Evolutionary conservation across 331 rosid species (phyloP).

Genomic region (Quercus lobata): DNA sequence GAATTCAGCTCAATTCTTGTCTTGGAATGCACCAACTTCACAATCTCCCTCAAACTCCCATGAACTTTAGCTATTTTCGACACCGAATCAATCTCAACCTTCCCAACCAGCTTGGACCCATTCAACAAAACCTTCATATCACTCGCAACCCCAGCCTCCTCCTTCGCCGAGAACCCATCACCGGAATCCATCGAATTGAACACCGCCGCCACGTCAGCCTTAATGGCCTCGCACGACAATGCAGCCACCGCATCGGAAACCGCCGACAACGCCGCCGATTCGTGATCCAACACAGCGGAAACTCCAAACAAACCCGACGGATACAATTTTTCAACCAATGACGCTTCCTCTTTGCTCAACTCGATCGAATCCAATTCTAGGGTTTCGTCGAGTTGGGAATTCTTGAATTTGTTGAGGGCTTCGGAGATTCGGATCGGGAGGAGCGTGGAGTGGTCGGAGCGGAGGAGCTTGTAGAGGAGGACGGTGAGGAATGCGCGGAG

Average conservation of each 20-base stretch:
- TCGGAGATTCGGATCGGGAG: slow-evolving; percentile 44
- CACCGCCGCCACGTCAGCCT: slow-evolving; percentile 56
- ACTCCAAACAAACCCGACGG: slow-evolving; percentile 37
- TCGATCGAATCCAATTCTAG: slow-evolving; percentile 25
- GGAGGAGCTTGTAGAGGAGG: slow-evolving; percentile 64
- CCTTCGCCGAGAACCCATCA: slow-evolving; percentile 62
- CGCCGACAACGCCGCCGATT: slow-evolving; percentile 39
- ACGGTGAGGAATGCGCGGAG: slow-evolving; percentile 46
- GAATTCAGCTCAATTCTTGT: slow-evolving; percentile 69
- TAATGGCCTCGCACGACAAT: slow-evolving; percentile 73
- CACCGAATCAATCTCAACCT: slow-evolving; percentile 32
- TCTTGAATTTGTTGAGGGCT: slow-evolving; percentile 41
- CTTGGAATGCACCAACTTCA: slow-evolving; percentile 55
- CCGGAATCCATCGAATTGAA: slow-evolving; percentile 74
- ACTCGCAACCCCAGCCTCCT: slow-evolving; percentile 72
- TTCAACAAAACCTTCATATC: slow-evolving; percentile 73
- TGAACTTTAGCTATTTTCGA: slow-evolving; percentile 49
- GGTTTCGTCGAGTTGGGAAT: background rate
- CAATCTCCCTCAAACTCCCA: slow-evolving; percentile 58
- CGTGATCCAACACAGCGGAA: slow-evolving; percentile 58
- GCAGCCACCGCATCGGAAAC: slow-evolving; percentile 61
- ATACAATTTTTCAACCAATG: slow-evolving; percentile 23
- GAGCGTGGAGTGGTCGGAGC: slow-evolving; percentile 17
- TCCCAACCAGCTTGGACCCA: slow-evolving; percentile 81
- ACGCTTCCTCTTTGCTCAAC: slow-evolving; percentile 46